A percentile compares a stretch with the other conserved stretches of the same genome.
These are phyloP conservation scores for Catharanthus roseus DNA, from an alignment of 257 asterid species.

Conservation along the genomic window DNA sequence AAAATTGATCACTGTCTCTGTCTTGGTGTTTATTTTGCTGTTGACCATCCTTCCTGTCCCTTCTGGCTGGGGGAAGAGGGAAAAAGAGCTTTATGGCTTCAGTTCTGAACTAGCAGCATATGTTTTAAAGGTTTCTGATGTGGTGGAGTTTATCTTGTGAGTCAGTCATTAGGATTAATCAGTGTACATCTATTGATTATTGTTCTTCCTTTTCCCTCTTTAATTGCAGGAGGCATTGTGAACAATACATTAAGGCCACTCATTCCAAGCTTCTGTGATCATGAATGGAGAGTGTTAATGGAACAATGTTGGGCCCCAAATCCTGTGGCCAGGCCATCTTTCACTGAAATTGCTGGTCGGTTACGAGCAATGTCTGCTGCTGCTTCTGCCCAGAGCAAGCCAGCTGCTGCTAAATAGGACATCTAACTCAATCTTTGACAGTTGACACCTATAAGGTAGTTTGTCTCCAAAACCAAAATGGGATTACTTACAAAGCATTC, in stretches of 20 bases:
- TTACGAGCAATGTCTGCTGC: slow-evolving; percentile 69
- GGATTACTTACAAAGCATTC: background rate
- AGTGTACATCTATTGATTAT: background rate
- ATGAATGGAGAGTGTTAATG: slow-evolving; percentile 82
- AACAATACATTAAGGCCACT: slow-evolving; percentile 87
- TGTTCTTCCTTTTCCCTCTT: background rate
- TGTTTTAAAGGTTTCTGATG: background rate
- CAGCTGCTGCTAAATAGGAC: slow-evolving; percentile 21
- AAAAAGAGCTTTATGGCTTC: background rate
- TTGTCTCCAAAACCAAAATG: background rate
- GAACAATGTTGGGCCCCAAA: slow-evolving; percentile 96
- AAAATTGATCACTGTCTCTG: background rate
- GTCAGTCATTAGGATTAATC: background rate
- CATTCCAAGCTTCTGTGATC: slow-evolving; percentile 79
- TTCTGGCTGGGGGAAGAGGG: background rate
- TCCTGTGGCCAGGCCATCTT: slow-evolving; percentile 74
- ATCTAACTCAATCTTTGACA: slow-evolving; percentile 1
- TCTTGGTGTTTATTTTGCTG: background rate
- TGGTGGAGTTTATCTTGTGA: background rate
- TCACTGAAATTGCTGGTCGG: slow-evolving; percentile 71
- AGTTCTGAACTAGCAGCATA: background rate
- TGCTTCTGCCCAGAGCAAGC: slow-evolving; percentile 40
- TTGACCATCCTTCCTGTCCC: background rate
- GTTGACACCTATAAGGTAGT: background rate
- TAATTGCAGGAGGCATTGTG: slow-evolving; percentile 75